Conservation (phyloP, 2,329 filamentous ascomycete species). For the Emydomyces testavorans region DNA sequence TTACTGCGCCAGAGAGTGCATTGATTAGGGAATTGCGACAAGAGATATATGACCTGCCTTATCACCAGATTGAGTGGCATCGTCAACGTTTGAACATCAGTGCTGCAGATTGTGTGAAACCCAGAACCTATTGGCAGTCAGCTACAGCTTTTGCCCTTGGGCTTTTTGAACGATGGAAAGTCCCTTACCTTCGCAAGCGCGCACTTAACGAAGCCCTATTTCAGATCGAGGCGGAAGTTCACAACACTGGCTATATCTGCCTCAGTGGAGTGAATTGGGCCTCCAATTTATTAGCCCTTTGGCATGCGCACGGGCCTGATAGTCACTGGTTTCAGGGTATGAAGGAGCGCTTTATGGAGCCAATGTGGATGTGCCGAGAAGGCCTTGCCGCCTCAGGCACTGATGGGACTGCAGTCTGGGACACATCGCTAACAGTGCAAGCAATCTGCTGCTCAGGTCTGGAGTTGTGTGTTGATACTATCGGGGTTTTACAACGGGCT, state of each 20-base stretch:
- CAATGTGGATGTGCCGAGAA: constrained; percentile 5
- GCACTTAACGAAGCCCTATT: constrained; percentile 6
- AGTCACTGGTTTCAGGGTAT: constrained; percentile 6
- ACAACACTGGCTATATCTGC: constrained; percentile 1
- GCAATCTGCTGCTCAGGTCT: too few species aligned
- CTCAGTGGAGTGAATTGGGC: constrained; percentile 1
- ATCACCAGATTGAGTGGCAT: constrained; percentile 8
- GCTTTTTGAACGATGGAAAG: constrained; percentile 1
- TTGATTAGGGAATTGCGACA: constrained; percentile 6
- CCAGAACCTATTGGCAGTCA: background rate
- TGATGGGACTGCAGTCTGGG: background rate
- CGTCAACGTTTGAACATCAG: background rate
- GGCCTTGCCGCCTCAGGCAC: background rate
- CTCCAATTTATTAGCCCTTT: constrained; percentile 4
- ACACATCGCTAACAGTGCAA: too few species aligned
- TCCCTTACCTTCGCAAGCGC: background rate
- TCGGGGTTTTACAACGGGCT: constrained; percentile 4
- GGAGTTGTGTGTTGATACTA: too few species aligned
- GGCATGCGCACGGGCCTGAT: constrained; percentile 4
- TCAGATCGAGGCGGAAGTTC: constrained; percentile 2
- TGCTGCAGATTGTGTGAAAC: background rate
- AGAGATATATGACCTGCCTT: constrained; percentile 9
- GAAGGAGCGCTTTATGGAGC: constrained; percentile 1
- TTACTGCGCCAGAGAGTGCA: background rate
- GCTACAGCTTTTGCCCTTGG: background rate